A percentile compares a stretch with the other conserved stretches of the same genome.
phyloP scores from a whole-genome alignment of 148 eudicot species.

The Simmondsia chinensis region DNA sequence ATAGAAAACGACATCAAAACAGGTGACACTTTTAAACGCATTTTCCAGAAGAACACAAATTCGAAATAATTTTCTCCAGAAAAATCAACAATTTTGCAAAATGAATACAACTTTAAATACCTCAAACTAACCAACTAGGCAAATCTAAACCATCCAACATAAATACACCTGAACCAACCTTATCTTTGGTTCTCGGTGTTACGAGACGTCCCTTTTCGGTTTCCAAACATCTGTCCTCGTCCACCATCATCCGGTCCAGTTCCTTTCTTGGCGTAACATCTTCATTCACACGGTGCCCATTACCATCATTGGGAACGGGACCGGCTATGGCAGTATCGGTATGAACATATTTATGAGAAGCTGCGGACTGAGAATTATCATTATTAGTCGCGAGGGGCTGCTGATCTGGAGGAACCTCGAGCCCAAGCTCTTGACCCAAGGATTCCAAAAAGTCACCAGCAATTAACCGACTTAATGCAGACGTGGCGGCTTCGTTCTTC shows the following conservation, averaged over 20 bases:
- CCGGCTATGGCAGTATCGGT: constrained; percentile 8
- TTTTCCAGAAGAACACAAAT: too few relatives aligned
- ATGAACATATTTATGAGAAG: constrained; percentile 11
- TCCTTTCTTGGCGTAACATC: constrained; percentile 2
- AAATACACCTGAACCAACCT: too few relatives aligned
- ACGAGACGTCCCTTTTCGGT: too few relatives aligned
- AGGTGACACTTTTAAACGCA: too few relatives aligned
- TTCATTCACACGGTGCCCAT: neutral
- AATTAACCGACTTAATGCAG: constrained; percentile 74
- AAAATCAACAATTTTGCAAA: too few relatives aligned
- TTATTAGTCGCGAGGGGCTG: constrained; percentile 31
- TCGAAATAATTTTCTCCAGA: too few relatives aligned
- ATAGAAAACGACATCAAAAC: too few relatives aligned
- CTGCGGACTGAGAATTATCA: constrained; percentile 17
- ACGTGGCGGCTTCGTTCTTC: constrained; percentile 71
- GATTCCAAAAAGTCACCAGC: constrained; percentile 98
- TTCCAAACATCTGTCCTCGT: neutral
- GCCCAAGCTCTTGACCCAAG: constrained; percentile 86
- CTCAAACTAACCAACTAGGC: too few relatives aligned
- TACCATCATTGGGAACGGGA: neutral
- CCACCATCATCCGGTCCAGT: neutral
- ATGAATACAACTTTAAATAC: too few relatives aligned
- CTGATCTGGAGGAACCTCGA: constrained; percentile 81
- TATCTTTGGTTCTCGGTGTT: too few relatives aligned
- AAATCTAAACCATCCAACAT: too few relatives aligned